Base-by-base conservation (phyloP, 1,139 yeast species). In the Yamadazyma oceani region DNA sequence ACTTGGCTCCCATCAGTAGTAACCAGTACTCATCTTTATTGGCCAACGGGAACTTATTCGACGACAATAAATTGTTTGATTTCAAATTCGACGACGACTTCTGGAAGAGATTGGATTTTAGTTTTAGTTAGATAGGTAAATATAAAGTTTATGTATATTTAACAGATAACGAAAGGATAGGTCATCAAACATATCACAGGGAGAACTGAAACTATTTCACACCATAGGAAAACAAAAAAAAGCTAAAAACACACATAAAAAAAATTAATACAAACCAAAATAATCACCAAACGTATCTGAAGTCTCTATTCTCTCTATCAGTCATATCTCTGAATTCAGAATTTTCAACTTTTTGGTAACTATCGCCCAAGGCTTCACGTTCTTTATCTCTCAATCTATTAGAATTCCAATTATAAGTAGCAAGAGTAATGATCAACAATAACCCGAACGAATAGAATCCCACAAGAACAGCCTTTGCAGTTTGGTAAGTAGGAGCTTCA, bases 401-500 rank as follows among this genome's bases (percentile, higher is more conserved):
- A 16, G 35, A 26, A 28, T 29, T 19, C 38, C 41, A 29, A 24
- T 46, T 46, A 22, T 36, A 37, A 11, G 26, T 34, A 13, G 34
- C 44, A 28, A 43, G 43, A 2, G 30, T 4, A 12, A 21, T 13
- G 26, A 40, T 27, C 17, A 38, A 30, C 8, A 32, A 34, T 34
- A 51, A 19, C 35, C 51, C 63, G 5, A 65, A 62, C 30, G 63
- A 51, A 45, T 41, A 54, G 46, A 31, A 45, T 17, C 34, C 46
- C 11, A 39, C 42, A 13, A 44, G 34, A 32, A 49, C 44, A 17
- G 27, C 38, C 27, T 36, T 44, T 8, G 49, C 49, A 13, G 48
- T 42, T 41, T 42, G 42, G 30, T 53, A 57, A 16, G 46, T 39
- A 10, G 62, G 62, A n/a, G 53, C 54, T 41, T 56, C 56, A 21